These are phyloP conservation scores for Pseudopyricularia javanii DNA, from an alignment of 2,329 filamentous ascomycete species.

Conservation along the genomic window DNA sequence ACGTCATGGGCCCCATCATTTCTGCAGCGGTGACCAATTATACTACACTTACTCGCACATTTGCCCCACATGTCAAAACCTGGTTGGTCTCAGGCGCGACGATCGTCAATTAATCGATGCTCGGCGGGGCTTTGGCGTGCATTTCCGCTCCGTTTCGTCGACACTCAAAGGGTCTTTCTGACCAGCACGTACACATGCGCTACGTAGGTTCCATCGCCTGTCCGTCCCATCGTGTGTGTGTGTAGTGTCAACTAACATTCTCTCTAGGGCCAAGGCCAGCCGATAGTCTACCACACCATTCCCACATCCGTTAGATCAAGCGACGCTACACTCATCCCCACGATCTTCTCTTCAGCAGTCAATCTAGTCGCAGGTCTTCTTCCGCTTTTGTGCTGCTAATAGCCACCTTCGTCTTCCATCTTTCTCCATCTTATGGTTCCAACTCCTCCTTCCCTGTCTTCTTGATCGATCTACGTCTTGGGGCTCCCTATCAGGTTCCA, in stretches of 20 bases:
- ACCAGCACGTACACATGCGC: neutral
- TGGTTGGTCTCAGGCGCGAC: neutral
- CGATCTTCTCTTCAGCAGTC: neutral
- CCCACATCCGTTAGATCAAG: neutral
- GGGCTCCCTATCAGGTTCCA: neutral
- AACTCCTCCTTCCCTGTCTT: neutral
- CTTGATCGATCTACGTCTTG: neutral
- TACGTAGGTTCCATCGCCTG: neutral
- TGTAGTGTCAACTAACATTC: neutral
- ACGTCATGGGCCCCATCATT: slow-evolving; percentile 1
- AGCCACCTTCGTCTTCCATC: neutral
- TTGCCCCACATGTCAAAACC: neutral
- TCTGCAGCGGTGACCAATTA: neutral
- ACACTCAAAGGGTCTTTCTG: neutral
- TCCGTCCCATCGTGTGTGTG: neutral
- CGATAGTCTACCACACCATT: neutral
- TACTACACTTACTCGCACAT: neutral
- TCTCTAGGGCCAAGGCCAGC: neutral
- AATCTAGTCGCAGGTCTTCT: neutral
- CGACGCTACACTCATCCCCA: neutral
- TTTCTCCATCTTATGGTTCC: neutral
- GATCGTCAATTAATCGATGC: neutral
- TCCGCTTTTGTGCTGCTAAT: neutral
- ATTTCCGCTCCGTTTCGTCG: neutral
- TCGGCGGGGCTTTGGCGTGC: neutral